A percentile compares a stretch with the other conserved stretches of the same genome.
Evolutionary conservation across 2,329 filamentous ascomycete genomes (phyloP).

Genomic region (Rutstroemia sp.): DNA sequence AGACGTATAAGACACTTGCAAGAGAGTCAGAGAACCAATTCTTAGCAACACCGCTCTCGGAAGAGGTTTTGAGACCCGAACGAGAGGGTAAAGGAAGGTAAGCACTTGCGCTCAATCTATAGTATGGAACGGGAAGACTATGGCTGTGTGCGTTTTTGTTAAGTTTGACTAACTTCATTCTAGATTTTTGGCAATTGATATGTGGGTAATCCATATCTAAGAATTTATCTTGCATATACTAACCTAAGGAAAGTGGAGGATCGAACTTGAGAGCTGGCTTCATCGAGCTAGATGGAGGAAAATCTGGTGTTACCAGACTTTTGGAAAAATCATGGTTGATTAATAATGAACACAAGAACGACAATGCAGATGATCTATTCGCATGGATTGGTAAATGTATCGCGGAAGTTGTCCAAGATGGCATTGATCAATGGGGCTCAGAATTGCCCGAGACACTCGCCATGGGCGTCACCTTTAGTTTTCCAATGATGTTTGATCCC

Average conservation of each 20-base stretch:
- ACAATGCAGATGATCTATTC: conserved; percentile 69
- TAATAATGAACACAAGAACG: conserved; percentile 62
- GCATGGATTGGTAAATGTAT: conserved; percentile 76
- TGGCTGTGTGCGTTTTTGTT: neutral
- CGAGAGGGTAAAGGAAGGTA: conserved; percentile 43
- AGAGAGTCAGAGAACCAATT: conserved; percentile 49
- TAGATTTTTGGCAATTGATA: conserved; percentile 57
- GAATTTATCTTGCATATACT: conserved; percentile 24
- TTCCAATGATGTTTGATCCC: conserved; percentile 48
- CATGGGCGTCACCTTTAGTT: conserved; percentile 63
- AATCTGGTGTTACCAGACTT: conserved; percentile 32
- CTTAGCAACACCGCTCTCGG: conserved; percentile 53
- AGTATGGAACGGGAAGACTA: neutral
- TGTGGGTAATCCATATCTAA: conserved; percentile 40
- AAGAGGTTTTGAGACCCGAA: conserved; percentile 47
- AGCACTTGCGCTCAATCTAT: conserved; percentile 4
- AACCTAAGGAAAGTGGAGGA: conserved; percentile 44
- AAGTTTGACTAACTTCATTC: conserved; percentile 12
- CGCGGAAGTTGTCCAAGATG: conserved; percentile 60
- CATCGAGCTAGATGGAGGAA: conserved; percentile 43
- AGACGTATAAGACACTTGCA: conserved; percentile 43
- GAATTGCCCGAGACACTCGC: conserved; percentile 40
- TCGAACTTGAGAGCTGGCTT: conserved; percentile 64
- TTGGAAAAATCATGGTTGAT: conserved; percentile 71
- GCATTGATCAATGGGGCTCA: conserved; percentile 37